These are phyloP conservation scores for Hylodesmum podocarpum DNA, from an alignment of 306 rosid species.

Conservation along the genomic window DNA sequence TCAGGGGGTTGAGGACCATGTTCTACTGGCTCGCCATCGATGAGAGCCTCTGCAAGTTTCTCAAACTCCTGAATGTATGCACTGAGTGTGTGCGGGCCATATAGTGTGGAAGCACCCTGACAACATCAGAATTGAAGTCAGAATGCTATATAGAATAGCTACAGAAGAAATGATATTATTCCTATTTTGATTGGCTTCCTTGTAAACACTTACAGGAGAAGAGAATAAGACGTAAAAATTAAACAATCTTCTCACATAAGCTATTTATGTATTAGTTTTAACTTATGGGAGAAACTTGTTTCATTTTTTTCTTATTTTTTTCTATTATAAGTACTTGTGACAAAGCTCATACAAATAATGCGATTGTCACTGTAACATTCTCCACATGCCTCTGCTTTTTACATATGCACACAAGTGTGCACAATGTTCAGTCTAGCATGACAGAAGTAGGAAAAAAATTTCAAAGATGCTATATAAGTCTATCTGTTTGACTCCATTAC, in stretches of 20 bases:
- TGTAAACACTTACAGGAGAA: no score
- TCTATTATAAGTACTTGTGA: no score
- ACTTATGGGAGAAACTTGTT: no score
- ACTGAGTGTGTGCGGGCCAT: constrained; percentile 82
- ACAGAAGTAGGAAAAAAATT: not conserved
- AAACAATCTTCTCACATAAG: no score
- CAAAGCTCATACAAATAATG: no score
- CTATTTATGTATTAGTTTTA: no score
- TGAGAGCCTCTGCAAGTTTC: constrained; percentile 74
- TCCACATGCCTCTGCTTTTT: not conserved
- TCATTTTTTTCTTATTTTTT: no score
- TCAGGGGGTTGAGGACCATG: constrained; percentile 86
- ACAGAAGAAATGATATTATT: not conserved
- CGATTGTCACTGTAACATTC: not conserved
- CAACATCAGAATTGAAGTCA: constrained; percentile 14
- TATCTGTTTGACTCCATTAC: not conserved
- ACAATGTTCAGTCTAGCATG: not conserved
- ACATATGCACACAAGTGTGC: not conserved
- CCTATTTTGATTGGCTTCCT: no score
- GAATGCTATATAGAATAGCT: not conserved
- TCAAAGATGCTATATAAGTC: not conserved
- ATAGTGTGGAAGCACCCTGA: constrained; percentile 91
- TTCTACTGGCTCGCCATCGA: constrained; percentile 37
- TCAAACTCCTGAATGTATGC: constrained; percentile 91
- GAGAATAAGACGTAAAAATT: no score